Evolutionary conservation across 1,284 basidiomycete genomes (phyloP), one percentile per base, ranked within the genome.

Genomic region (Leucoagaricus sp.): DNA sequence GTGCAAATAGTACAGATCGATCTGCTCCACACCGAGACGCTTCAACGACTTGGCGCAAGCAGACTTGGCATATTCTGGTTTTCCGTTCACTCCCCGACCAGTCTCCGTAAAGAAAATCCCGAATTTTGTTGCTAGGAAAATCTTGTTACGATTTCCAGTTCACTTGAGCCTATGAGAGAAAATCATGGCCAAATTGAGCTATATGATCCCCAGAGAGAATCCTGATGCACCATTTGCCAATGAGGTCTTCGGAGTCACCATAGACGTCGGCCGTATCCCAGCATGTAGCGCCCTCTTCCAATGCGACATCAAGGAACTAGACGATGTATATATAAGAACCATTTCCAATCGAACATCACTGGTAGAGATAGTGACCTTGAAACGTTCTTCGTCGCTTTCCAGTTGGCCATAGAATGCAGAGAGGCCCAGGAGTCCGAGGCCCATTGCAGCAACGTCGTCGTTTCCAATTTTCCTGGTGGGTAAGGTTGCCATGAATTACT

Each of bases 41-140:
- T 64, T 58, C 40, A 75, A 59, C 6, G 74, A 75, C 34, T 61
- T 67, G 25, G 67, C 66, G 31, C 61, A 47, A 4, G 67, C 59
- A 29, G 63, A 59, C 33, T 62, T 69, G 12, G 73, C 65, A 57
- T 74, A 75, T 57, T 71, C 73, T 5, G 75, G 73, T 17, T 67
- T 66, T 1, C 72, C 71, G 29, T 69, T 66, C 31, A 66, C 55
- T 7, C 29, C 47, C 10, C 12, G 26, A 7, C 47, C 19, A 8
- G 19, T 31, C 0, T 59, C 58, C 12, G 47, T 29, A 3, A 46
- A 49, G 12, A 54, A 63, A 49, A 75, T 59, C 0, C 79, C 81
- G 59, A 83, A 83, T 65, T 86, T 86, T 45, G 75, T 77, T 2
- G 76, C 75, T 2, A 82, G 64, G 66, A 81, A 82, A 31, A 82